Evolutionary conservation across 129 eudicot species (phyloP).

Genomic region (Artemisia annua): DNA sequence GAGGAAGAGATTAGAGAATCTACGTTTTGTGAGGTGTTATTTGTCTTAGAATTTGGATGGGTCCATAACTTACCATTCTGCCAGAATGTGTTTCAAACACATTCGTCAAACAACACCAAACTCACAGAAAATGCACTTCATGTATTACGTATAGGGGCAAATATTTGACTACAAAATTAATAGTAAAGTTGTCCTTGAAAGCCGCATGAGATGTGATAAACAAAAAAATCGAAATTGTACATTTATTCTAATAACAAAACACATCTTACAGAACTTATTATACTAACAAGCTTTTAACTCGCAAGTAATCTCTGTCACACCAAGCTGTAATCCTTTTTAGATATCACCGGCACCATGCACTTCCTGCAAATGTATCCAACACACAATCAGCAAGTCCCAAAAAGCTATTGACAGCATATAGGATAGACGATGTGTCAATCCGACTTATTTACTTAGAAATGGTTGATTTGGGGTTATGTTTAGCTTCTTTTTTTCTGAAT

Average conservation of each 20-base stretch:
- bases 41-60: too few species aligned
- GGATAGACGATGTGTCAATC: neutral
- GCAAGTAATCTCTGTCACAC: slow-evolving; percentile 30
- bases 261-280: slow-evolving; percentile 27
- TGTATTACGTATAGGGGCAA: neutral
- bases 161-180: slow-evolving; percentile 9
- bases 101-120: neutral
- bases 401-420: too few species aligned
- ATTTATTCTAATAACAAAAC: slow-evolving; percentile 23
- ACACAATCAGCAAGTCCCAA: neutral
- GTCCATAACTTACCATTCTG: too few species aligned
- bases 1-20: too few species aligned
- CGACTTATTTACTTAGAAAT: neutral
- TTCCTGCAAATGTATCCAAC: slow-evolving; percentile 42
- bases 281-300: slow-evolving; percentile 14
- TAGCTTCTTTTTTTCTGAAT: neutral
- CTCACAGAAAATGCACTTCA: neutral
- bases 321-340: slow-evolving; percentile 25
- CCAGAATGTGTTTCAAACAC: neutral
- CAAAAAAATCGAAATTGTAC: slow-evolving; percentile 18
- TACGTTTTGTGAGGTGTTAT: too few species aligned
- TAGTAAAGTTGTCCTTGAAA: neutral
- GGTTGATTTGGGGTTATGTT: neutral
- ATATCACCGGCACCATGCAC: slow-evolving; percentile 69
- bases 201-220: slow-evolving; percentile 32